Evolutionary conservation across 139 green algal genomes (phyloP).

Genomic region (Zygnema circumcarinatum): DNA sequence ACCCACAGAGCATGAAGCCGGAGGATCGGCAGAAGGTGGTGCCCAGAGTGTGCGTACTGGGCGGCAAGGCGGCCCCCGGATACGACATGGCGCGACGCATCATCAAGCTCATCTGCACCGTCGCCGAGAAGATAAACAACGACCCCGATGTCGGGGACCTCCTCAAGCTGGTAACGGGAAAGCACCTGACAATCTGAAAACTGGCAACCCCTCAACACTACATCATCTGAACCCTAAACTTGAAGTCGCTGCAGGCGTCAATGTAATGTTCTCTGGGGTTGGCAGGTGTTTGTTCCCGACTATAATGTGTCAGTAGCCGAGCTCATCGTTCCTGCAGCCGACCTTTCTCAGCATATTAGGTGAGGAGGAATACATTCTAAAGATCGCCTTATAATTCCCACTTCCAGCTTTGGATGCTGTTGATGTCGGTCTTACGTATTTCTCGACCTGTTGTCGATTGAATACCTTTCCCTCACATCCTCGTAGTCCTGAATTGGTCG

Average conservation of each 20-base stretch:
- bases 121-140: slow-evolving; percentile 79
- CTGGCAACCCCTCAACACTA: not conserved
- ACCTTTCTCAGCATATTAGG: slow-evolving; percentile 87
- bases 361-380: slow-evolving; percentile 8
- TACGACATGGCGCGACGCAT: slow-evolving; percentile 99
- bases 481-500: not conserved
- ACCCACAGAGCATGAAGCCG: slow-evolving; percentile 77
- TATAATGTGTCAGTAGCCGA: slow-evolving; percentile 92
- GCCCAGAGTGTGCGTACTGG: slow-evolving; percentile 88
- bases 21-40: slow-evolving; percentile 78
- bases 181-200: not conserved
- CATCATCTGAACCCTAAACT: too few species aligned
- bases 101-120: slow-evolving; percentile 91
- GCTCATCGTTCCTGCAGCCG: slow-evolving; percentile 79
- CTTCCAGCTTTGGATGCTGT: not conserved
- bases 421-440: not conserved
- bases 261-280: not conserved
- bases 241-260: not conserved
- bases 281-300: slow-evolving; percentile 89
- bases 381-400: not conserved
- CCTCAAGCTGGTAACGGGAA: slow-evolving; percentile 79
- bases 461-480: not conserved
- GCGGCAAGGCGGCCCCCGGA: slow-evolving; percentile 95
- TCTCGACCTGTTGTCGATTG: not conserved
- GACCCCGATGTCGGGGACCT: slow-evolving; percentile 87